These are phyloP conservation scores for Patellifolia procumbens DNA, from an alignment of 179 eudicot species.

Conservation along the genomic window DNA sequence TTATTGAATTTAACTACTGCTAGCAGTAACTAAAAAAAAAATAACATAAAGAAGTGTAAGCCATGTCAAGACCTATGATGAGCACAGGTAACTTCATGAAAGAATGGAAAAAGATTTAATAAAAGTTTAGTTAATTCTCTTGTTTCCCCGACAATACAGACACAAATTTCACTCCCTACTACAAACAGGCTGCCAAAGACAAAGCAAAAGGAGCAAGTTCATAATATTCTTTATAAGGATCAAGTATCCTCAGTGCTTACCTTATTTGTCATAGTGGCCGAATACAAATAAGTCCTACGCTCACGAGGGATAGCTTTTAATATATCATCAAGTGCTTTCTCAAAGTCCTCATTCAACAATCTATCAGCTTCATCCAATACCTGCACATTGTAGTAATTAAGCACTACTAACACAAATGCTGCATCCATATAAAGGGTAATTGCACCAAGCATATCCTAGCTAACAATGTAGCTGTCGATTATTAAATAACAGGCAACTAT, in stretches of 20 bases:
- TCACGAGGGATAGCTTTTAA: slow-evolving; percentile 71
- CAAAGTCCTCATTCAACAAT: slow-evolving; percentile 78
- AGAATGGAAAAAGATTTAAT: neutral
- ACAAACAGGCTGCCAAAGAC: neutral
- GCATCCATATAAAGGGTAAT: no score
- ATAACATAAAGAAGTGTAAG: neutral
- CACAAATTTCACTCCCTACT: no score
- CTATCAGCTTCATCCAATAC: slow-evolving; percentile 93
- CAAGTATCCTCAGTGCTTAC: slow-evolving; percentile 31
- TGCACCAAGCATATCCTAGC: no score
- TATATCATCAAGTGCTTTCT: slow-evolving; percentile 72
- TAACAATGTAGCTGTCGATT: no score
- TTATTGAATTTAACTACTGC: neutral
- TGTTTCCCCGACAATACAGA: no score
- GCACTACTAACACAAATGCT: neutral
- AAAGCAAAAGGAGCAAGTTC: neutral
- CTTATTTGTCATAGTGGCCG: slow-evolving; percentile 95
- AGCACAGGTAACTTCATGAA: neutral
- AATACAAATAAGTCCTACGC: slow-evolving; percentile 71
- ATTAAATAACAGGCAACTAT: no score
- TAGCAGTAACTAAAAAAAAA: neutral
- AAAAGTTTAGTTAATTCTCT: no score
- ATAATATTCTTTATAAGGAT: no score
- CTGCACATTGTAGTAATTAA: slow-evolving; percentile 35
- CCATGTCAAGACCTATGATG: neutral